phyloP scores from a whole-genome alignment of 176 grass and related monocot species.

The Juncus effusus region DNA sequence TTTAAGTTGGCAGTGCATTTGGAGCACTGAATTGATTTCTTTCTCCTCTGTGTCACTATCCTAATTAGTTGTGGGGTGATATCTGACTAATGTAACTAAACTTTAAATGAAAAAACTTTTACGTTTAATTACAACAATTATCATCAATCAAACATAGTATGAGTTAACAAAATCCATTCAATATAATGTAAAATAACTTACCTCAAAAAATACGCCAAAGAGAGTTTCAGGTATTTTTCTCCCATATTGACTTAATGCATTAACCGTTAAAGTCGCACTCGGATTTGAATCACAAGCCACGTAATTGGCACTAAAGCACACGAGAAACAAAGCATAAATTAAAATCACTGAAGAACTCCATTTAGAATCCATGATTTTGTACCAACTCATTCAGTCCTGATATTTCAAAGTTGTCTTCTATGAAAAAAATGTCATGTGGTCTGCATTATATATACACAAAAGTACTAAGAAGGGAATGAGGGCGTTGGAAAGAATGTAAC shows the following conservation, averaged over 20 bases:
- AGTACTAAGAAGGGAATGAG: background rate
- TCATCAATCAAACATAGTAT: background rate
- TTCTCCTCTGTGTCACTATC: no score
- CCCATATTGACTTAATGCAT: no score
- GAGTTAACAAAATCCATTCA: background rate
- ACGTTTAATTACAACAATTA: background rate
- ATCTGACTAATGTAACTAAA: background rate
- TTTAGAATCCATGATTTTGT: slow-evolving; percentile 27
- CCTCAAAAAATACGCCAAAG: slow-evolving; percentile 79
- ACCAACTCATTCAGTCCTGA: slow-evolving; percentile 5
- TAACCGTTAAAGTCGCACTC: background rate
- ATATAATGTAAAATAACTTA: slow-evolving; percentile 15
- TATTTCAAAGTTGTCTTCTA: no score
- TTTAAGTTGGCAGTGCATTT: no score
- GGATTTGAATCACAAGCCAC: slow-evolving; percentile 27
- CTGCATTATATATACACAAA: slow-evolving; percentile 10
- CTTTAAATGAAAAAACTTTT: no score
- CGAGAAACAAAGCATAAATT: slow-evolving; percentile 20
- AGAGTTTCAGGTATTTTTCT: no score
- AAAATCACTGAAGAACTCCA: slow-evolving; percentile 4
- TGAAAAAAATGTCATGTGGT: slow-evolving; percentile 10
- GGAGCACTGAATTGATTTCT: no score
- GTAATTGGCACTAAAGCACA: slow-evolving; percentile 27
- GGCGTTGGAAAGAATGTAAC: background rate
- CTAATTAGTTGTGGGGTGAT: no score